Percentiles rank a stretch among this genome's conserved stretches.
Evolutionary conservation across 148 eudicot genomes (phyloP).

Genomic region (Silene conica): DNA sequence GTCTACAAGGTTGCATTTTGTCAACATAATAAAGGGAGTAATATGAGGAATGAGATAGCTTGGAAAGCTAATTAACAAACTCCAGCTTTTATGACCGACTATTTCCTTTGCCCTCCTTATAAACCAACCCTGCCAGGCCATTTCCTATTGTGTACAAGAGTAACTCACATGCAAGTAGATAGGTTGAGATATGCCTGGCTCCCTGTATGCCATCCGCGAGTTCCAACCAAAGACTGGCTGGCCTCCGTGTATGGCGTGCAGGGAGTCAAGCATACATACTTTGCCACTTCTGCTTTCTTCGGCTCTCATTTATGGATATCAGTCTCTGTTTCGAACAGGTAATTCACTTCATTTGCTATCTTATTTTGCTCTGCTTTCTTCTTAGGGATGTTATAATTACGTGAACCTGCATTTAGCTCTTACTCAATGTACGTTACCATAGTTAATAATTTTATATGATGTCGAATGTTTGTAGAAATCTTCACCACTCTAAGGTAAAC

Average conservation of each 20-base stretch:
- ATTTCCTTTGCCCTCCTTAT: background rate
- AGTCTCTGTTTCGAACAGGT: background rate
- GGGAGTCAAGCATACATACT: constrained; percentile 27
- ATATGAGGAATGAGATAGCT: constrained; percentile 1
- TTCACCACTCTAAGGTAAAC: no score
- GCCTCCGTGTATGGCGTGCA: constrained; percentile 25
- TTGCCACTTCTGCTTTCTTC: background rate
- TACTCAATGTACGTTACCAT: no score
- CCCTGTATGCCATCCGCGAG: constrained; percentile 31
- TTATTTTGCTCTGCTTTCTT: background rate
- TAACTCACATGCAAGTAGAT: background rate
- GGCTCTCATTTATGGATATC: background rate
- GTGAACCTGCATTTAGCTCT: no score
- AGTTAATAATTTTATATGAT: no score
- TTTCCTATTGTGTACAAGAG: background rate
- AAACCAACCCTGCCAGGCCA: no score
- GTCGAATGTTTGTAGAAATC: no score
- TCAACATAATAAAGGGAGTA: background rate
- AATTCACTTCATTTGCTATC: background rate
- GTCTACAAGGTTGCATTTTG: background rate
- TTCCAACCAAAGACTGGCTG: constrained; percentile 11
- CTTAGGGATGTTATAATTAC: background rate
- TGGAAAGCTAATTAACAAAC: constrained; percentile 8
- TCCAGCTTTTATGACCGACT: constrained; percentile 12
- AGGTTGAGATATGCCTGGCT: constrained; percentile 23